phyloP scores from a whole-genome alignment of 2,329 filamentous ascomycete genomes.

The Cylindrodendrum hubeiense region DNA sequence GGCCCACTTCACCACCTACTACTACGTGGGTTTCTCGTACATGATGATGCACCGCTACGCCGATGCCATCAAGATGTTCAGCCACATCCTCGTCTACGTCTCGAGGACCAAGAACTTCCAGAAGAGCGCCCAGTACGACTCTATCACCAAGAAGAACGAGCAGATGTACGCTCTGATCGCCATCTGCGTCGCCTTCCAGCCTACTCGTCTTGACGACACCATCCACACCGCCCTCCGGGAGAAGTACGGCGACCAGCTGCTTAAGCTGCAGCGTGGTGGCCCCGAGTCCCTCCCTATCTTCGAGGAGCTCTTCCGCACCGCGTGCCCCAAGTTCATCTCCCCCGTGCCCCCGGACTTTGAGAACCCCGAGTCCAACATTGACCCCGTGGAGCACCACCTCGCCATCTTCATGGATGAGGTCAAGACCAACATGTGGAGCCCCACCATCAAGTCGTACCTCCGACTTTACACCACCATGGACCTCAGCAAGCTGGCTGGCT shows the following conservation, averaged over 20 bases:
- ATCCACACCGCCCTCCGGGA: conserved; percentile 98
- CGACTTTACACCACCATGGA: conserved; percentile 99
- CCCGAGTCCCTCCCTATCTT: conserved; percentile 96
- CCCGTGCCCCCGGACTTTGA: conserved; percentile 98
- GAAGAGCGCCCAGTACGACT: conserved; percentile 98
- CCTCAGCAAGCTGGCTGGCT: conserved; percentile 95
- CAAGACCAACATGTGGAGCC: conserved; percentile 98
- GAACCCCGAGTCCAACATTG: conserved; percentile 93
- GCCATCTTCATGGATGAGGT: conserved; percentile 99
- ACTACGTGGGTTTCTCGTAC: conserved; percentile 99
- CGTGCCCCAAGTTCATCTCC: conserved; percentile 99
- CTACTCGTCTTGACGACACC: conserved; percentile 96
- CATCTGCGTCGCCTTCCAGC: conserved; percentile 98
- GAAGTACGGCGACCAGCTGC: conserved; percentile 99
- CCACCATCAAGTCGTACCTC: conserved; percentile 97
- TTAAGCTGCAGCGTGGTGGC: conserved; percentile 95
- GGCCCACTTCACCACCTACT: conserved; percentile 99
- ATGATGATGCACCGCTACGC: conserved; percentile 99
- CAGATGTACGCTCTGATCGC: conserved; percentile 99
- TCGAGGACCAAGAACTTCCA: conserved; percentile 99
- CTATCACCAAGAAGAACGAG: conserved; percentile 99
- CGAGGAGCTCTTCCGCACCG: conserved; percentile 96
- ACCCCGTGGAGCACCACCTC: conserved; percentile 97
- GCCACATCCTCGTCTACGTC: conserved; percentile 99
- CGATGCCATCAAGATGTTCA: conserved; percentile 99